Evolutionary conservation across 2,329 filamentous ascomycete genomes (phyloP), one percentile per base, ranked within the genome.

Genomic region (Decorospora gaudefroyi): DNA sequence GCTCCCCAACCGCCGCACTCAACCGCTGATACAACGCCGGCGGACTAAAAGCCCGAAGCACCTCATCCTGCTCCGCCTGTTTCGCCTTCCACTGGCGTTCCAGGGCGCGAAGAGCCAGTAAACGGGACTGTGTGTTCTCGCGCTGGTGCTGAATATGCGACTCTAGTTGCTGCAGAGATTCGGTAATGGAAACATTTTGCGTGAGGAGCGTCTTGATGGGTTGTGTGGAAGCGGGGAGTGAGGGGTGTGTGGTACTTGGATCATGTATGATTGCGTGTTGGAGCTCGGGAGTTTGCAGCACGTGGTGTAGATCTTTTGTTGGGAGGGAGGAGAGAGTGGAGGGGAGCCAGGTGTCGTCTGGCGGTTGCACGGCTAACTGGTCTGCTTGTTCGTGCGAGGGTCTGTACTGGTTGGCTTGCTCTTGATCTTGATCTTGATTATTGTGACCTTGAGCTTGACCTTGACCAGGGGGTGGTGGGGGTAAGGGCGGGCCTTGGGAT

Each of bases 31-130:
- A 96, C 61, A 97, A 76, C 29, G 88, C 86, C 29, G 89, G 87
- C 0, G 92, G 90, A 17, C 88, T 88, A 73, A 95, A 97, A 1
- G 88, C 88, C 23, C 84, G 82, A 48, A 97, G 75, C 5, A 88
- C 90, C 37, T 83, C 78, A 68, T 97, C 93, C 81, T 96, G 93
- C 60, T 93, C 90, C 1, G 82, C 78, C 70, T 97, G 89, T 70
- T 93, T 95, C 57, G 87, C 82, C 42, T 86, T 83, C 88, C 93
- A 97, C 63, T 92, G 86, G n/a, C 91, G 83, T 73, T 97, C 93
- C 11, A 96, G 81, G 1, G 88, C 88, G 61, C 92, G 88, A 15
- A 93, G 83, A 8, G 88, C 81, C 1, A 97, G 79, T 0, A 97
- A 81, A 46, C 91, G 86, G 3, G 89, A 86, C 65, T 95, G 90